Evolutionary conservation across 176 grass and related monocot species (phyloP), one percentile per base, ranked within the genome.

Genomic region (Triticum dicoccoides): DNA sequence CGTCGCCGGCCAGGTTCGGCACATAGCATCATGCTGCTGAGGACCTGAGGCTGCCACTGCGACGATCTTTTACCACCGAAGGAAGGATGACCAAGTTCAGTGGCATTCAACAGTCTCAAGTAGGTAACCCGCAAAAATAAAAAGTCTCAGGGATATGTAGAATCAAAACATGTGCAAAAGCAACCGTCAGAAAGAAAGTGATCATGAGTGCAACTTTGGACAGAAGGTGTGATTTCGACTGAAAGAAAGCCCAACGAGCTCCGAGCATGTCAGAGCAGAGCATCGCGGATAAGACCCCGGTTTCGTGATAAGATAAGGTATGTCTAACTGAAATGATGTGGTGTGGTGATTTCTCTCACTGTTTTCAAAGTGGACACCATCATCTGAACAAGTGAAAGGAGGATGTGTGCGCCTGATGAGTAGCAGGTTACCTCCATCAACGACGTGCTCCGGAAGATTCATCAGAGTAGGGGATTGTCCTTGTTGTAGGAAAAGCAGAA

Each of bases 271-370:
- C 69, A 56, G 15, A 54, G 51, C 0, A 54, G 51, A 54, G 49
- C 8, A 65, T 58, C 11, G 83, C 51, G 32, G 81, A 84, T 91
- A 88, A 85, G 80, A 87, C 68, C 23, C 15, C 30, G 61, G 75
- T 80, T 68, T 87, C 74, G 15, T 69, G 89, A 91, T 87, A 87
- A 84, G 89, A 90, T 87, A 83, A 80, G 85, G 80, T 91, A 30
- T 18, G 61, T 79, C 71, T 51, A 84, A 81, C 76, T 81, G 89
- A 81, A 69, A 61, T 86, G 74, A 58, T 24, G 79, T 51, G 32
- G 65, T 13, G 64, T 5, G 41, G 66, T 12, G 47, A 81, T 52
- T 52, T 80, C 69, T 18, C 5, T 59, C 9, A 56, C 11, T 11
- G 3, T 56, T 18, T 49, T 67, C 8, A 4, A 52, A 68, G 29